Percentiles rank a stretch among this genome's conserved stretches.
Evolutionary conservation across 495 filamentous ascomycete species (phyloP).

Genomic region (Bacidia gigantensis): DNA sequence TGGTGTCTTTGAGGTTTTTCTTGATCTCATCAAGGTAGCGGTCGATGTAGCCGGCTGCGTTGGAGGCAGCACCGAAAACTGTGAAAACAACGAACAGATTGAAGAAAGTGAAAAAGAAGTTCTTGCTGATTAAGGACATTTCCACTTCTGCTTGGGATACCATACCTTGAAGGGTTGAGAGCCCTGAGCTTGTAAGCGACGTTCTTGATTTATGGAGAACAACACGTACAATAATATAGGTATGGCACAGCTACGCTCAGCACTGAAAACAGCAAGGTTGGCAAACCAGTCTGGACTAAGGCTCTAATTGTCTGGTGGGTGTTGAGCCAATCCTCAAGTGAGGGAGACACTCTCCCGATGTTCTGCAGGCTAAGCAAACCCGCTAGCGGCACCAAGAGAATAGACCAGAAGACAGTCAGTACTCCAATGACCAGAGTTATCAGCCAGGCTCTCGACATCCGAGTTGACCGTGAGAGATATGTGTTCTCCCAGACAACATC

Average conservation of each 20-base stretch:
- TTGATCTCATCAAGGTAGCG: constrained; percentile 56
- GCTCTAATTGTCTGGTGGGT: constrained; percentile 53
- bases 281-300: constrained; percentile 74
- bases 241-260: constrained; percentile 85
- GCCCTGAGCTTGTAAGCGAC: constrained; percentile 28
- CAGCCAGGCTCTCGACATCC: constrained; percentile 63
- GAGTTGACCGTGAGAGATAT: constrained; percentile 60
- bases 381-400: constrained; percentile 70
- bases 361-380: constrained; percentile 62
- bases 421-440: constrained; percentile 71
- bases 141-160: constrained; percentile 91
- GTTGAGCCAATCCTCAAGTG: constrained; percentile 52
- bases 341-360: constrained; percentile 56
- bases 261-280: constrained; percentile 69
- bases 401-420: constrained; percentile 79
- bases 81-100: constrained; percentile 96
- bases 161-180: constrained; percentile 84
- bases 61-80: constrained; percentile 69
- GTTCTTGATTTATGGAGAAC: neutral
- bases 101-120: constrained; percentile 99
- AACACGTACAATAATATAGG: constrained; percentile 67
- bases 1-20: constrained; percentile 62
- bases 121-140: constrained; percentile 89
- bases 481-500: constrained; percentile 92
- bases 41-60: constrained; percentile 31